Percentiles rank a stretch among this genome's conserved stretches.
phyloP scores from a whole-genome alignment of 495 filamentous ascomycete genomes.

The Chlorociboria aeruginascens region DNA sequence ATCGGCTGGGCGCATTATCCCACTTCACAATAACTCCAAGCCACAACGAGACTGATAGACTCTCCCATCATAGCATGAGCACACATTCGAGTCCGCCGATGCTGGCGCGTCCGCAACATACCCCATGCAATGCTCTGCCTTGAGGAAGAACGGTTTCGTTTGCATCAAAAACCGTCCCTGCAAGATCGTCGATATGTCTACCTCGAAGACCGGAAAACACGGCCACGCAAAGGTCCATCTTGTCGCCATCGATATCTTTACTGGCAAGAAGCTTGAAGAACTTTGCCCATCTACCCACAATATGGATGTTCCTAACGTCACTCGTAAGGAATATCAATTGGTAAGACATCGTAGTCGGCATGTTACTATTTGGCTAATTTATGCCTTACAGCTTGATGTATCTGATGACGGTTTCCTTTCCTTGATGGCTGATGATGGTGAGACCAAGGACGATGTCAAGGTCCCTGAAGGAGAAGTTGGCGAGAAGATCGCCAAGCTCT shows the following conservation, averaged over 20 bases:
- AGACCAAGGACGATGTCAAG: constrained; percentile 89
- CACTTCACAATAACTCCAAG: too few species aligned
- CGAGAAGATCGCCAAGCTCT: constrained; percentile 65
- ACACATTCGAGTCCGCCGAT: constrained; percentile 84
- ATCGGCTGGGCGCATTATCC: constrained; percentile 12
- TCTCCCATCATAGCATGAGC: constrained; percentile 58
- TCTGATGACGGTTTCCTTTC: constrained; percentile 84
- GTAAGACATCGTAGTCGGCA: constrained; percentile 41
- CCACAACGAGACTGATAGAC: neutral
- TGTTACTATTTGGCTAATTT: constrained; percentile 1
- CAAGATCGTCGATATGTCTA: constrained; percentile 99
- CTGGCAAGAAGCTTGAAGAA: constrained; percentile 98
- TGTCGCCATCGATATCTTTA: constrained; percentile 97
- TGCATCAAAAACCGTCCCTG: constrained; percentile 96
- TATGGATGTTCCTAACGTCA: constrained; percentile 97
- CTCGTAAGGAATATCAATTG: constrained; percentile 81
- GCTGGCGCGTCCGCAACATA: constrained; percentile 87
- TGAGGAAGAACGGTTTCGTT: constrained; percentile 97
- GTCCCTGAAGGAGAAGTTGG: constrained; percentile 81
- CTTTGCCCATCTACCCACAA: constrained; percentile 99
- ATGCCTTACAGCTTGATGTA: constrained; percentile 55
- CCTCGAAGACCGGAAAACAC: constrained; percentile 99
- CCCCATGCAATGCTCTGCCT: constrained; percentile 98
- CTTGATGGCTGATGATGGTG: constrained; percentile 71
- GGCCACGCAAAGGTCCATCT: constrained; percentile 99